Conservation (phyloP, 179 eudicot species). For the Beta lomatogona region DNA sequence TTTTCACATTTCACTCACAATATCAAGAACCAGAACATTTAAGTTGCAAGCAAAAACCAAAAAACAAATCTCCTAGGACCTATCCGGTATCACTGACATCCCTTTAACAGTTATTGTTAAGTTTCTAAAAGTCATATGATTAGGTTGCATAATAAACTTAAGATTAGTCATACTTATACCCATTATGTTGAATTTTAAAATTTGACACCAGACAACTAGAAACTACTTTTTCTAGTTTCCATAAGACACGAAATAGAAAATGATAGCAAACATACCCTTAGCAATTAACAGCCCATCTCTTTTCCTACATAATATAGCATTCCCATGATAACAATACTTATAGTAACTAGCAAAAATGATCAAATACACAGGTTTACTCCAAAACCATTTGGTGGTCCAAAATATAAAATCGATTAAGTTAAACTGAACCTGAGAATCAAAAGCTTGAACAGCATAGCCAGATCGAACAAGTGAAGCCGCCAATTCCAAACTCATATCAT, state of each 20-base stretch:
- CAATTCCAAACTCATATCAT: conserved; percentile 65
- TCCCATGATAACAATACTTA: background rate
- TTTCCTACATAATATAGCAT: background rate
- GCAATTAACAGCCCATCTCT: background rate
- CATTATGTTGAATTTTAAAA: too few species aligned
- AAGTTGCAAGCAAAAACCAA: background rate
- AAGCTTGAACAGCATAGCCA: conserved; percentile 71
- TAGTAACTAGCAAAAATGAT: background rate
- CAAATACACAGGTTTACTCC: background rate
- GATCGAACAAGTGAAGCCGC: conserved; percentile 66
- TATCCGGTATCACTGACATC: too few species aligned
- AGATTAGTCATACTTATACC: too few species aligned
- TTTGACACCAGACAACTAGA: too few species aligned
- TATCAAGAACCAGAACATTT: background rate
- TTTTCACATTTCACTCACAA: background rate
- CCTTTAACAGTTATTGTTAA: too few species aligned
- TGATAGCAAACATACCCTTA: too few species aligned
- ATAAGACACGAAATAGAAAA: too few species aligned
- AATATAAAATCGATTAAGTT: background rate
- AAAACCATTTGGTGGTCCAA: too few species aligned
- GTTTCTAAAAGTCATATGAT: too few species aligned
- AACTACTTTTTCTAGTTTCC: too few species aligned
- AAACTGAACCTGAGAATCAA: conserved; percentile 53
- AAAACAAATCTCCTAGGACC: too few species aligned
- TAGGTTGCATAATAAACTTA: too few species aligned